These are phyloP conservation scores for Sclerotinia sclerotiorum DNA, from an alignment of 2,329 filamentous ascomycete genomes.

Conservation along the genomic window DNA sequence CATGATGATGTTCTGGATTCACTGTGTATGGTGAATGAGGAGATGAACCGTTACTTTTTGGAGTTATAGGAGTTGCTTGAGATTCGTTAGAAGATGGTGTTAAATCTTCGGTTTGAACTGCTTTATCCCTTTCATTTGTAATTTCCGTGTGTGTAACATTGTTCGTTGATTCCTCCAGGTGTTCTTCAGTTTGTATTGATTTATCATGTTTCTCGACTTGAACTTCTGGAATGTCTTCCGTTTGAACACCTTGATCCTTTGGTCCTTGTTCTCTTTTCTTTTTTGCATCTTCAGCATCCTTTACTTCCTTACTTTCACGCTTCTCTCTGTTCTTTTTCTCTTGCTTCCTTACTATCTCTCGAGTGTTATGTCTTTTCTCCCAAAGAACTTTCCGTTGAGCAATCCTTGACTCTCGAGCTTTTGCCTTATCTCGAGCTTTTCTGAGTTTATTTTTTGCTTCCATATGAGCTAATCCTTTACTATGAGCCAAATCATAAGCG, in stretches of 20 bases:
- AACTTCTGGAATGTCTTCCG: constrained; percentile 29
- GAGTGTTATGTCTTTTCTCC: constrained; percentile 48
- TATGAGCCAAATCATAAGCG: constrained; percentile 60
- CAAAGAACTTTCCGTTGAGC: constrained; percentile 50
- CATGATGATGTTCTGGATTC: not conserved
- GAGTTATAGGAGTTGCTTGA: constrained; percentile 33
- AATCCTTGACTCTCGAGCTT: constrained; percentile 45
- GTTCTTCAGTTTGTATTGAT: constrained; percentile 35
- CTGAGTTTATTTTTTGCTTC: constrained; percentile 50
- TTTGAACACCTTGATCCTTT: constrained; percentile 35
- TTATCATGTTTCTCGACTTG: constrained; percentile 30
- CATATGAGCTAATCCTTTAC: constrained; percentile 54
- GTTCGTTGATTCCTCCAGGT: not conserved
- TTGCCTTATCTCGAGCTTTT: constrained; percentile 32
- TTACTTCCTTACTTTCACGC: constrained; percentile 42
- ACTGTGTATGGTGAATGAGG: constrained; percentile 11
- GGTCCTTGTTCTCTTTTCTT: constrained; percentile 42
- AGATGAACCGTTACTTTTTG: constrained; percentile 28
- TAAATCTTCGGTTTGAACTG: constrained; percentile 32
- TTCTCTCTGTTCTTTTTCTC: constrained; percentile 45
- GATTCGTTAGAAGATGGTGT: constrained; percentile 26
- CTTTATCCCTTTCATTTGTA: constrained; percentile 33
- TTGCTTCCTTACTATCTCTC: constrained; percentile 44
- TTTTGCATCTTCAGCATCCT: constrained; percentile 46
- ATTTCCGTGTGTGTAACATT: not conserved